Conservation (phyloP, 2,329 filamentous ascomycete genomes). For the Fusarium chlamydosporum region DNA sequence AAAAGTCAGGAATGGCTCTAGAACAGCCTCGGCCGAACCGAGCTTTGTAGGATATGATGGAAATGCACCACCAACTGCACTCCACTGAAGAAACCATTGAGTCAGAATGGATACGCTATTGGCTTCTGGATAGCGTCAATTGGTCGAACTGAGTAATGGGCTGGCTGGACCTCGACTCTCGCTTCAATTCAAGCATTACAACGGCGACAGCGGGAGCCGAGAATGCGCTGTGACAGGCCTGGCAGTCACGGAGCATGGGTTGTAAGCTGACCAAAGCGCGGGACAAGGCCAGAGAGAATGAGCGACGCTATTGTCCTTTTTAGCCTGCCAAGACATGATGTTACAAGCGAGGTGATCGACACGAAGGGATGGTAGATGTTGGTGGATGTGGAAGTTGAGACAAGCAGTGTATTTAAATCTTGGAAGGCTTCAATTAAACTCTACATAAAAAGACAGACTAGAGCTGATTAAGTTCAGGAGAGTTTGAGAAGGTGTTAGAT, state of each 20-base stretch:
- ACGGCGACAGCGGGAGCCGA: neutral
- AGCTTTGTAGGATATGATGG: neutral
- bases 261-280: conserved; percentile 7
- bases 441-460: neutral
- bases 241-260: neutral
- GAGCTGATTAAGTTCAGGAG: neutral
- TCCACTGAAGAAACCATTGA: conserved; percentile 8
- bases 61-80: neutral
- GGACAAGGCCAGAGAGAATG: neutral
- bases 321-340: neutral
- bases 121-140: neutral
- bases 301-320: neutral
- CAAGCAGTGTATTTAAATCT: neutral
- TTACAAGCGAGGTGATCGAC: neutral
- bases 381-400: neutral
- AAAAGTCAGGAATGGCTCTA: conserved; percentile 4
- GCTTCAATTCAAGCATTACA: neutral
- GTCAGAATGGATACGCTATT: neutral
- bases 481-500: neutral
- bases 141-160: neutral
- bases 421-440: neutral
- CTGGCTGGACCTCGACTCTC: neutral
- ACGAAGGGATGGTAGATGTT: neutral
- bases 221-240: neutral
- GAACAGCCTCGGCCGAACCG: neutral